phyloP scores from a whole-genome alignment of 2,329 filamentous ascomycete genomes.

The Ustilaginoidea virens region DNA sequence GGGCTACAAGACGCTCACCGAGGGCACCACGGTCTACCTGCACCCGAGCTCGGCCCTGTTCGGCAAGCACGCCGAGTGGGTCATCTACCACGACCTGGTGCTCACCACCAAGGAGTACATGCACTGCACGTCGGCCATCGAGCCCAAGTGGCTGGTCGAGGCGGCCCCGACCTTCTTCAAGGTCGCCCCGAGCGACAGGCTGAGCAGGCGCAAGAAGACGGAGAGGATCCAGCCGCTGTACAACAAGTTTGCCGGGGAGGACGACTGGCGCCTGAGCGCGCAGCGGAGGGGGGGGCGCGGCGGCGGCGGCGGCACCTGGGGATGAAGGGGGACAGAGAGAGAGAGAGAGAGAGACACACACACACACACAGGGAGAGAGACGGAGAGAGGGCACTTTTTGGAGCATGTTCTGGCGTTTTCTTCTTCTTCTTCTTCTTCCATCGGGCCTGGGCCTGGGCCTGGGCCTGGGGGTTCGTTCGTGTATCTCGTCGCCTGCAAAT shows the following conservation, averaged over 20 bases:
- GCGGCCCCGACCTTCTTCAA: conserved; percentile 99
- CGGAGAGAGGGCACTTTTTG: too few relatives aligned
- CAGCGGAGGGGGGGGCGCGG: conserved; percentile 74
- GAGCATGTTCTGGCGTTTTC: too few relatives aligned
- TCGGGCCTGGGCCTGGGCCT: too few relatives aligned
- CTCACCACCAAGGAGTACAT: conserved; percentile 97
- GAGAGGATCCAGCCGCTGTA: conserved; percentile 92
- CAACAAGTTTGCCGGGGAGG: conserved; percentile 80
- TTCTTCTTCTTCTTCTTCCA: too few relatives aligned
- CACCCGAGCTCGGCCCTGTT: conserved; percentile 87
- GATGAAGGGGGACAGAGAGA: conserved; percentile 30
- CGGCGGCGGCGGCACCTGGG: conserved; percentile 85
- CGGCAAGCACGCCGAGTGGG: conserved; percentile 90
- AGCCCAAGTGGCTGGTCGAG: conserved; percentile 88
- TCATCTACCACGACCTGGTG: conserved; percentile 83
- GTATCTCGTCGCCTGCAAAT: too few relatives aligned
- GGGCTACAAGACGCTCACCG: conserved; percentile 93
- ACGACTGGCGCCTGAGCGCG: conserved; percentile 87
- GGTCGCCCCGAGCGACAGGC: conserved; percentile 70
- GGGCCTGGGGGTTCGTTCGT: too few relatives aligned
- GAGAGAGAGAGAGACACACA: too few relatives aligned
- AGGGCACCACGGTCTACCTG: conserved; percentile 87
- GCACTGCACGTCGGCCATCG: conserved; percentile 84
- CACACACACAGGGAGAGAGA: too few relatives aligned
- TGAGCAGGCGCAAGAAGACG: conserved; percentile 84